Conservation (phyloP, 768 basidiomycete genomes). For the Chiua virens region DNA sequence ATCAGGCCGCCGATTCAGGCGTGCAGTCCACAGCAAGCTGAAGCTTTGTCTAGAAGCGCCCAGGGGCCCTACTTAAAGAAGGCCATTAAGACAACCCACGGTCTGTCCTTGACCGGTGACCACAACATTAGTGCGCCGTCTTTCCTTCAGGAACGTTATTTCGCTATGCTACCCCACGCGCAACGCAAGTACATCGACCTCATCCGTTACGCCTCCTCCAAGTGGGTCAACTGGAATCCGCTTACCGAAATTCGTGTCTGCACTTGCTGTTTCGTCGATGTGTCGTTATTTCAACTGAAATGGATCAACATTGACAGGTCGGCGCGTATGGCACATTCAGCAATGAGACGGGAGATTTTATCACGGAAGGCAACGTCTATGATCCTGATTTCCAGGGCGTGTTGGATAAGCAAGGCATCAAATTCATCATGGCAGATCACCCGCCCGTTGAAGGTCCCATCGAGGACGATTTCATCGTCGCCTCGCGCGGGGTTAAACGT, state of each 20-base stretch:
- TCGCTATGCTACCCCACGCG: constrained; percentile 5
- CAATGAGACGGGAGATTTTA: constrained; percentile 29
- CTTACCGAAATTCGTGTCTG: constrained; percentile 28
- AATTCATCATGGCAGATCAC: constrained; percentile 15
- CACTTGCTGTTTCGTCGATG: background rate
- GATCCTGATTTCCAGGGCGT: constrained; percentile 21
- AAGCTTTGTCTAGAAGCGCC: no score
- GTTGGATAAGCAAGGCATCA: constrained; percentile 12
- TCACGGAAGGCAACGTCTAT: constrained; percentile 37
- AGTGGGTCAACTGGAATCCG: constrained; percentile 41
- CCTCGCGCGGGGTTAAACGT: constrained; percentile 19
- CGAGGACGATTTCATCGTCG: constrained; percentile 26
- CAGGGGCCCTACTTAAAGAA: no score
- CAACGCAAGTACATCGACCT: constrained; percentile 39
- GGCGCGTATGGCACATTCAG: constrained; percentile 36
- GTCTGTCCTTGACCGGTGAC: background rate
- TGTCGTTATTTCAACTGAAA: background rate
- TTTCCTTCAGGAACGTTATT: no score
- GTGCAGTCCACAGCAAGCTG: no score
- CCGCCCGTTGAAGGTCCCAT: constrained; percentile 13
- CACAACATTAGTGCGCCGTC: background rate
- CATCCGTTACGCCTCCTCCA: constrained; percentile 29
- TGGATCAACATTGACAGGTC: constrained; percentile 26
- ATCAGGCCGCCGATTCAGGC: no score
- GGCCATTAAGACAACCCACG: background rate